Base-by-base conservation (phyloP, 2,329 filamentous ascomycete species). In the Penicillium rolfsii region DNA sequence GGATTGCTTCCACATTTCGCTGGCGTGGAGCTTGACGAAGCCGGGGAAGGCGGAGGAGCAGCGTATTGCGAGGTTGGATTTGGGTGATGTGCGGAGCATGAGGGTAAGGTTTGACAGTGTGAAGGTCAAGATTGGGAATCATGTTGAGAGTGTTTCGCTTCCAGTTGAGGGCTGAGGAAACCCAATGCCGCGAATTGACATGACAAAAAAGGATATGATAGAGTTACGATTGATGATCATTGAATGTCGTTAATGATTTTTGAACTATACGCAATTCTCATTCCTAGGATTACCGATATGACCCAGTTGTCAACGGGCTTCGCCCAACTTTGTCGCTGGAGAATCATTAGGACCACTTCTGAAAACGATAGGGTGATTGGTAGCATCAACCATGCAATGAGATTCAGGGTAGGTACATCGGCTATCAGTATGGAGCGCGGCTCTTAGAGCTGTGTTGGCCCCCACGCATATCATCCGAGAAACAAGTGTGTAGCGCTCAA, bases 1-100 rank as follows among this genome's bases (percentile, higher is more conserved):
- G 4, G 75, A 82, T 52, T 86, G 84, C 24, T 97, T 97, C 71
- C 95, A 99, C 76, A 80, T 98, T 61, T 97, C 93, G 49, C 86
- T 99, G 58, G 95, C 89, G 0, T 98, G 94, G 95, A 89, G 85
- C 1, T 82, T 94, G 63, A 76, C 81, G 9, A 73, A 79, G 45
- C 87, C 86, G 0, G 79, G 75, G 5, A 60, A 77, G 3, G 80
- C 83, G 36, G 70, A 84, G 14, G 69, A 71, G 16, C 64, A 74
- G 53, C 70, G 70, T 28, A 60, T 76, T 24, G 55, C 63, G 14
- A 36, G 38, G 8, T 63, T 75, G 30, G 63, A 72, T 49, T 57
- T 72, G 12, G 70, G 64, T 3, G 69, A 60, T 7, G 57, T 85
- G 11, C 69, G 64, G 9, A 70, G 69, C 0, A 81, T 87, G 67